Evolutionary conservation across 768 basidiomycete species (phyloP), one percentile per base, ranked within the genome.

Genomic region (Phylloporus arenicola): DNA sequence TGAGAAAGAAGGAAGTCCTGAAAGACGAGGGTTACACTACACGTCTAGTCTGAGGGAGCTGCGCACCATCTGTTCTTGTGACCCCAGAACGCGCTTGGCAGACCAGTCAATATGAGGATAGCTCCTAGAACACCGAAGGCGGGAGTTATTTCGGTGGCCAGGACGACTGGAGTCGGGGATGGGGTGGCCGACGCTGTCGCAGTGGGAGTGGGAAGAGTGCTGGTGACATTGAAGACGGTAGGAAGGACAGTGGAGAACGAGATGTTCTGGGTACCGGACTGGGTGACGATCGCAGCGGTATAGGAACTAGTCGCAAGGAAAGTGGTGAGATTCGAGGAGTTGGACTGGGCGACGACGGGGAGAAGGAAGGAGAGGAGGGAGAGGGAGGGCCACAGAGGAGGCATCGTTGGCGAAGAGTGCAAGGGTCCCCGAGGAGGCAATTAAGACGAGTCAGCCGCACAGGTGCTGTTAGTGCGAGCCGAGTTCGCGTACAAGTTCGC

Each of bases 11-110:
- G 12, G 92, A 93, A 17, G 89, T 88, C 89, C 91, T 92, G 64
- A 40, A 56, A 56, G 61, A 48, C 44, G 43, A 41, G 31, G 40
- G 56, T 24, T 24, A 24, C 22, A 50, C 33, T 16, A 19, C 11
- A 43, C 13, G 33, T 19, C 14, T 10, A 19, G 43, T 19, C 17
- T 19, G 19, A 45, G 45, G 38, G 49, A 46, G 41, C 10, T 37
- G 72, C 78, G 37, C 62, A 88, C 92, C 94, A 95, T 77, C 92
- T 75, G 67, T 96, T 94, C 77, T 95, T 95, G 72, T 93, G 92
- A 19, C 94, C 94, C 71, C 89, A 84, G 58, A 92, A 91, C 3
- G 89, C 88, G 46, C 89, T 88, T 9, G 92, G 91, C 6, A 94
- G 73, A 42, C 94, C 94, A 9, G 89, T 92, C 43, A 96, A 62